Conservation (phyloP, 139 green algal genomes). For the Tetraselmis chui region DNA sequence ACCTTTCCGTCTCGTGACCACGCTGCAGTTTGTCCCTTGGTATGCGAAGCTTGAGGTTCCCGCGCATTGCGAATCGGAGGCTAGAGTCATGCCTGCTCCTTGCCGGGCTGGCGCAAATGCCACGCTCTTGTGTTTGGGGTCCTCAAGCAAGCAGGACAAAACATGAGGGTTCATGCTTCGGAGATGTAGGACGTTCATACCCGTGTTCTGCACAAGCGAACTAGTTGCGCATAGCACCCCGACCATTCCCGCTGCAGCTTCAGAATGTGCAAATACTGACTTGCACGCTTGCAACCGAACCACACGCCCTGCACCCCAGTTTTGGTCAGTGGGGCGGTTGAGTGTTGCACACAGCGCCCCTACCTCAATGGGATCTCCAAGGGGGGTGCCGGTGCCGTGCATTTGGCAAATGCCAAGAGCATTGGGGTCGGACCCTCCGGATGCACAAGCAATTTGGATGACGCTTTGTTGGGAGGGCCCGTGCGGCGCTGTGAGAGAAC, state of each 20-base stretch:
- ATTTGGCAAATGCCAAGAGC: constrained; percentile 46
- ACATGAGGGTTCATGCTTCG: constrained; percentile 56
- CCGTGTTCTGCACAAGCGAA: neutral
- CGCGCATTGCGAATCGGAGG: neutral
- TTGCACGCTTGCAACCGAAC: constrained; percentile 66
- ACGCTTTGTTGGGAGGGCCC: constrained; percentile 78
- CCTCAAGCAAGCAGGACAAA: neutral
- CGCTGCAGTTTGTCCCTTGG: neutral
- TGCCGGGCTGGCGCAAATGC: neutral
- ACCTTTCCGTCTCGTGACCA: neutral
- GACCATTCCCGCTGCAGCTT: constrained; percentile 71
- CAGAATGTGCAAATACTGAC: constrained; percentile 70
- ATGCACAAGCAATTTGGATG: constrained; percentile 44
- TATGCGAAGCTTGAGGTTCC: neutral
- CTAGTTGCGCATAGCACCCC: constrained; percentile 39
- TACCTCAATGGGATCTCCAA: constrained; percentile 87
- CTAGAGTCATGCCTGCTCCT: neutral
- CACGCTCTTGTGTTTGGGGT: neutral
- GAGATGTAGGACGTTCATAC: constrained; percentile 55
- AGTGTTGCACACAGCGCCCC: constrained; percentile 40
- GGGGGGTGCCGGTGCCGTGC: constrained; percentile 72
- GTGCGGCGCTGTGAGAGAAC: constrained; percentile 77
- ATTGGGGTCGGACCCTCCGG: constrained; percentile 13
- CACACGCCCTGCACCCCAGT: constrained; percentile 19
- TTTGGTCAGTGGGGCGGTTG: constrained; percentile 1